These are phyloP conservation scores for Pilaira anomala DNA, from an alignment of 192 early-diverging fungal genomes.

Conservation along the genomic window DNA sequence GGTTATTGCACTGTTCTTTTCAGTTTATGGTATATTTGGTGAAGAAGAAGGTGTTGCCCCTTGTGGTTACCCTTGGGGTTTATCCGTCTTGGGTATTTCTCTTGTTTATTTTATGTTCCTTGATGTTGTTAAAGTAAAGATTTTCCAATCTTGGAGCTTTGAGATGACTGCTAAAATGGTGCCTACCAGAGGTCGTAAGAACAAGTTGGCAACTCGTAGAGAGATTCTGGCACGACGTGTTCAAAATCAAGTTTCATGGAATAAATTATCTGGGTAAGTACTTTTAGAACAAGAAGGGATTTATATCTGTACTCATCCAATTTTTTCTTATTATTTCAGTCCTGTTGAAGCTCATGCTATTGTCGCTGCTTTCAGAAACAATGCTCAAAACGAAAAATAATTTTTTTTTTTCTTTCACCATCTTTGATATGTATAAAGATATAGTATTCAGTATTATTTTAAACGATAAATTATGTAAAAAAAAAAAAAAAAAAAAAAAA, in stretches of 20 bases:
- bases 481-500: too few species aligned
- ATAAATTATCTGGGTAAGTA: slow-evolving; percentile 34
- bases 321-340: slow-evolving; percentile 13
- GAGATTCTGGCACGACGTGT: slow-evolving; percentile 43
- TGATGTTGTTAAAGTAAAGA: slow-evolving; percentile 88
- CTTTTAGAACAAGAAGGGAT: neutral
- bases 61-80: slow-evolving; percentile 74
- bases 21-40: slow-evolving; percentile 66
- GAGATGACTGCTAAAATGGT: slow-evolving; percentile 83
- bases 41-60: slow-evolving; percentile 49
- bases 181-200: slow-evolving; percentile 64
- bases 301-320: neutral
- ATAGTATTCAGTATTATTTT: too few species aligned
- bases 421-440: too few species aligned
- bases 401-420: neutral
- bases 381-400: slow-evolving; percentile 10
- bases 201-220: slow-evolving; percentile 57
- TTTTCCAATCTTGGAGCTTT: slow-evolving; percentile 85
- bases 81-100: slow-evolving; percentile 69
- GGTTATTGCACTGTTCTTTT: slow-evolving; percentile 84
- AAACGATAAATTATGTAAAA: too few species aligned
- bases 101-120: slow-evolving; percentile 80
- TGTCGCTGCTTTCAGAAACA: slow-evolving; percentile 20
- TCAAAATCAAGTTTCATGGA: slow-evolving; percentile 44
- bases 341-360: slow-evolving; percentile 24